Percentiles rank a stretch among this genome's conserved stretches.
Evolutionary conservation across 2,329 filamentous ascomycete species (phyloP).

Genomic region (Ophiostoma novo-ulmi): DNA sequence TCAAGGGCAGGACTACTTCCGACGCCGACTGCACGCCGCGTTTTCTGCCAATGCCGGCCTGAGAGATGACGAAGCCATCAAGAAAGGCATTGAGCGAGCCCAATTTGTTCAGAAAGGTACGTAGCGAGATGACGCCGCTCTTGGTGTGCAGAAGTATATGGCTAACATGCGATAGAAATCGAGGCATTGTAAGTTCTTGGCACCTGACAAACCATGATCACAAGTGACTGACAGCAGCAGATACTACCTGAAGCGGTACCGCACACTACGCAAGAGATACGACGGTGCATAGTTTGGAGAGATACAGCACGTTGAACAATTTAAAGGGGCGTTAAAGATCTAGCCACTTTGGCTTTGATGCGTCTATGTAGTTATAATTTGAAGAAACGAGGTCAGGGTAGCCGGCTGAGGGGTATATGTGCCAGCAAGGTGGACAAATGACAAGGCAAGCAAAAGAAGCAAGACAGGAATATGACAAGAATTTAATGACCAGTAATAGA

Average conservation of each 20-base stretch:
- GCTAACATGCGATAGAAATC: constrained; percentile 57
- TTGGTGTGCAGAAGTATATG: neutral
- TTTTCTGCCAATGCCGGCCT: constrained; percentile 72
- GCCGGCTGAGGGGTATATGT: constrained; percentile 5
- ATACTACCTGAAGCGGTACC: constrained; percentile 89
- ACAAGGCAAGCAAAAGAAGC: neutral
- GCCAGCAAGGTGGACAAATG: neutral
- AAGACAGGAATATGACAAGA: neutral
- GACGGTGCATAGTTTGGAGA: constrained; percentile 38
- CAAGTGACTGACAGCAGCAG: constrained; percentile 39
- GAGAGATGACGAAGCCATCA: constrained; percentile 68
- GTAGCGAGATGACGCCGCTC: neutral
- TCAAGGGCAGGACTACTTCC: constrained; percentile 74
- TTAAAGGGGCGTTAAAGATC: neutral
- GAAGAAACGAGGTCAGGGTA: neutral
- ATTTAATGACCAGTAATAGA: neutral
- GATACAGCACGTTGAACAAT: neutral
- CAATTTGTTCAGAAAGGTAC: constrained; percentile 87
- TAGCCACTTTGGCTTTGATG: neutral
- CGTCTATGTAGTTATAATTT: constrained; percentile 17
- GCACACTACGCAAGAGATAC: constrained; percentile 78
- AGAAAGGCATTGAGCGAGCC: constrained; percentile 67
- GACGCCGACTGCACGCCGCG: constrained; percentile 73
- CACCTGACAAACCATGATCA: neutral
- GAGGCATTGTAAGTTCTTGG: constrained; percentile 72